Percentiles rank a stretch among this genome's conserved stretches.
phyloP scores from a whole-genome alignment of 1,284 basidiomycete species.

The Coriolopsis trogii region DNA sequence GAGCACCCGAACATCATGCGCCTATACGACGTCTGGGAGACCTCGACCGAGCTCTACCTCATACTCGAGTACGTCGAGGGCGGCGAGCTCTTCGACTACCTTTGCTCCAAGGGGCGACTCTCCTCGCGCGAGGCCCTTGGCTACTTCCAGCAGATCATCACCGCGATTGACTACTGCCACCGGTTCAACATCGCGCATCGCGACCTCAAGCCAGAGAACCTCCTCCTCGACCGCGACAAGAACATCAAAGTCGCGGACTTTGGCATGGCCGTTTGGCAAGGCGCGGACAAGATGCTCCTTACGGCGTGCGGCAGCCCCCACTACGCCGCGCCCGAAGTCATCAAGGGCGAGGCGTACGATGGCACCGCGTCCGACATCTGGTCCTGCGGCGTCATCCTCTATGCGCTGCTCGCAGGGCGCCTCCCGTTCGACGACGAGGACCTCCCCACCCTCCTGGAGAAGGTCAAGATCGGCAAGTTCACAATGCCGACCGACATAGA shows the following conservation, averaged over 20 bases:
- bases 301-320: conserved; percentile 97
- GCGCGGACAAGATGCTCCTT: conserved; percentile 68
- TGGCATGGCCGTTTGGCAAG: conserved; percentile 97
- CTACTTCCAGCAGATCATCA: conserved; percentile 97
- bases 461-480: conserved; percentile 84
- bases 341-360: conserved; percentile 84
- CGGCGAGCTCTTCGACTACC: conserved; percentile 95
- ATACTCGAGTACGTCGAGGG: conserved; percentile 98
- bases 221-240: conserved; percentile 81
- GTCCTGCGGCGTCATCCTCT: conserved; percentile 98
- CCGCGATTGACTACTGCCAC: conserved; percentile 95
- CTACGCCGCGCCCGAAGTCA: conserved; percentile 97
- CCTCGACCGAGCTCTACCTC: conserved; percentile 86
- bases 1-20: conserved; percentile 96
- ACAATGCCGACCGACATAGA: conserved; percentile 85
- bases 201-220: conserved; percentile 97
- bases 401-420: conserved; percentile 87
- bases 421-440: conserved; percentile 95
- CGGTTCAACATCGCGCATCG: conserved; percentile 97
- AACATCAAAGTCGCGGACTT: conserved; percentile 99
- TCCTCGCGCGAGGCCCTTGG: conserved; percentile 81
- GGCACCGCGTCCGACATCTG: conserved; percentile 94
- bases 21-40: conserved; percentile 98
- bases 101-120: conserved; percentile 86
- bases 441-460: conserved; percentile 76